Evolutionary conservation across 306 rosid species (phyloP).

Genomic region (Lathyrus aphaca): DNA sequence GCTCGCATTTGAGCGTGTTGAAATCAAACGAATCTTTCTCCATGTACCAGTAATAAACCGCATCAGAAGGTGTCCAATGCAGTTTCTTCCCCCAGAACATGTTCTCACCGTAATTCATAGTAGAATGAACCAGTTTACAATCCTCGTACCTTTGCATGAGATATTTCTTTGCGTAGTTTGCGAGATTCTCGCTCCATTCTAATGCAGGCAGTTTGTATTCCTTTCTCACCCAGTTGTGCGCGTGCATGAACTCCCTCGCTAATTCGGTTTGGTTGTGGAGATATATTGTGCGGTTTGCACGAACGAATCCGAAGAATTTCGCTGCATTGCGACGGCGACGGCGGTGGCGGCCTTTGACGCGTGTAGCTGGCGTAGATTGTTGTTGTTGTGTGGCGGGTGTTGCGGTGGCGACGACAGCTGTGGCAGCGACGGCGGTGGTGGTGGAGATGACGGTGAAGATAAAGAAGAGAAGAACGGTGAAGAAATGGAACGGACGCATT

Average conservation of each 20-base stretch:
- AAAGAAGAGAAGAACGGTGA: neutral
- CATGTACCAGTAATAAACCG: slow-evolving; percentile 48
- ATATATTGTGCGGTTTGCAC: rapidly evolving
- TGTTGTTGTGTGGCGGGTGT: neutral
- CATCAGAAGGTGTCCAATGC: slow-evolving; percentile 53
- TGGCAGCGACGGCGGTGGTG: neutral
- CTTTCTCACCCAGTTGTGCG: slow-evolving; percentile 58
- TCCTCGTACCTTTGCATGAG: slow-evolving; percentile 37
- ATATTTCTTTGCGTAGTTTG: slow-evolving; percentile 43
- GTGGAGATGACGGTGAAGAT: neutral
- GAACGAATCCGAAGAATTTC: slow-evolving; percentile 32
- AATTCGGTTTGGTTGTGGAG: neutral
- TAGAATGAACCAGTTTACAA: slow-evolving; percentile 54
- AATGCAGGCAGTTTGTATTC: slow-evolving; percentile 14
- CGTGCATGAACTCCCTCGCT: slow-evolving; percentile 48
- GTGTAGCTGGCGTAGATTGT: neutral
- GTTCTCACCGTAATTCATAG: slow-evolving; percentile 58
- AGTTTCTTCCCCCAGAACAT: slow-evolving; percentile 52
- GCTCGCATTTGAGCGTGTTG: slow-evolving; percentile 30
- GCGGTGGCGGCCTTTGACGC: neutral
- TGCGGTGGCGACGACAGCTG: neutral
- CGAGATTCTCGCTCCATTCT: slow-evolving; percentile 55
- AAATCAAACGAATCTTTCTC: slow-evolving; percentile 44
- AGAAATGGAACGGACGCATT: slow-evolving; percentile 11
- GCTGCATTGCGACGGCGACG: slow-evolving; percentile 8